Conservation (phyloP, 768 basidiomycete species). For the Lactarius psammicola region DNA sequence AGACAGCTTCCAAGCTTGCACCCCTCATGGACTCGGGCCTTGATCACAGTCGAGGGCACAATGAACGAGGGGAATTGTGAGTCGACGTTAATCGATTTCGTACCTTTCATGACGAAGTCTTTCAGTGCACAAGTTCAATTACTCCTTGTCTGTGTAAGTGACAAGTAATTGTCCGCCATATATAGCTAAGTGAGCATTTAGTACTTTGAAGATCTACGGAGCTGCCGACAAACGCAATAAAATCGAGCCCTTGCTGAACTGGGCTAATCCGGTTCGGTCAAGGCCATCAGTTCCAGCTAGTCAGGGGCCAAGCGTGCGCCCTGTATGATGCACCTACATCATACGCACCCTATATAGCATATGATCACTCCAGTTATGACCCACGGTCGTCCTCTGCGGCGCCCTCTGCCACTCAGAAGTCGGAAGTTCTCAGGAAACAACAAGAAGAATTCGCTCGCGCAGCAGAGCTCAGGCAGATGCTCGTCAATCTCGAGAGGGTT, state of each 20-base stretch:
- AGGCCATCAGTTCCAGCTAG: slow-evolving; percentile 44
- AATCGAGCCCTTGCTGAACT: slow-evolving; percentile 64
- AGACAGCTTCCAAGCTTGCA: slow-evolving; percentile 57
- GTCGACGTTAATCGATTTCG: slow-evolving; percentile 19
- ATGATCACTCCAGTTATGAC: not conserved
- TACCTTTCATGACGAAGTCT: slow-evolving; percentile 16
- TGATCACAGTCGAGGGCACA: slow-evolving; percentile 70
- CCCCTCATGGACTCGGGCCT: slow-evolving; percentile 64
- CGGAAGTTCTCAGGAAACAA: slow-evolving; percentile 45
- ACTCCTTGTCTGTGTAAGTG: slow-evolving; percentile 61
- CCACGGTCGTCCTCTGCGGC: not conserved
- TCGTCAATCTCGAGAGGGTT: slow-evolving; percentile 69
- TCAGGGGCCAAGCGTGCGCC: not conserved
- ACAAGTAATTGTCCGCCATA: not conserved
- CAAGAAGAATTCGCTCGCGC: slow-evolving; percentile 60
- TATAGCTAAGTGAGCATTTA: slow-evolving; percentile 32
- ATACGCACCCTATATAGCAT: not conserved
- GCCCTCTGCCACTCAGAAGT: not conserved
- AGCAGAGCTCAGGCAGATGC: slow-evolving; percentile 60
- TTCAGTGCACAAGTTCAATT: slow-evolving; percentile 46
- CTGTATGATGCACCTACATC: slow-evolving; percentile 3
- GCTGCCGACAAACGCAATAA: slow-evolving; percentile 54
- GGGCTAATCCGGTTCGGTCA: slow-evolving; percentile 70
- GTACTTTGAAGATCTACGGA: slow-evolving; percentile 72
- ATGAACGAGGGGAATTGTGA: slow-evolving; percentile 68